phyloP scores from a whole-genome alignment of 176 grass and related monocot species.

The Lolium perenne region DNA sequence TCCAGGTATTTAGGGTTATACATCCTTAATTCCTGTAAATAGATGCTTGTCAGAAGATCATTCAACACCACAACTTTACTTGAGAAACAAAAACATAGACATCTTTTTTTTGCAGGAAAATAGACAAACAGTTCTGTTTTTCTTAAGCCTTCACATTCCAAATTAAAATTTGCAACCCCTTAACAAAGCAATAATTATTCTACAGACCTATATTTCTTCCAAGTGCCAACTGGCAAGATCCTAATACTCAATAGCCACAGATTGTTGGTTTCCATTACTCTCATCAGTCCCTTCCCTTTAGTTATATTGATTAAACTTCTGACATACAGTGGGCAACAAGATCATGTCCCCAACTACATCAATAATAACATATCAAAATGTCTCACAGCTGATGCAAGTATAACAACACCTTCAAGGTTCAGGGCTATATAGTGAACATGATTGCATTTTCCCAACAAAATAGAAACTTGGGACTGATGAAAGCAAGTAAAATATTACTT shows the following conservation, averaged over 20 bases:
- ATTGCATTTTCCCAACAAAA: background rate
- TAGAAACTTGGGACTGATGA: background rate
- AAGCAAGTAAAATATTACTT: constrained; percentile 61
- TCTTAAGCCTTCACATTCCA: background rate
- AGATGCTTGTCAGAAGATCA: background rate
- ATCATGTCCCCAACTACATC: background rate
- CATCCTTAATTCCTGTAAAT: constrained; percentile 93
- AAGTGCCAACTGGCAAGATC: constrained; percentile 3
- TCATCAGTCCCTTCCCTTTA: background rate
- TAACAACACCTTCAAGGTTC: background rate
- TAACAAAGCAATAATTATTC: constrained; percentile 20
- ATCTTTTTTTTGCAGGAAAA: background rate
- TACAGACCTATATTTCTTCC: constrained; percentile 9
- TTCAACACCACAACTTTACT: constrained; percentile 8
- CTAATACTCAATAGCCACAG: background rate
- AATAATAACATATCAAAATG: background rate
- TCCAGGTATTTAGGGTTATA: constrained; percentile 93
- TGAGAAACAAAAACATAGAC: constrained; percentile 35
- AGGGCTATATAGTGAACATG: constrained; percentile 29
- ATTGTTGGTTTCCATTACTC: background rate
- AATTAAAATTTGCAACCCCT: constrained; percentile 18
- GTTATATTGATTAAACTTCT: background rate
- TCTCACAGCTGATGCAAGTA: background rate
- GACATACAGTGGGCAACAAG: background rate
- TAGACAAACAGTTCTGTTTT: background rate